These are phyloP conservation scores for Nannochloropsis oceanica DNA, from an alignment of 108 stramenopile genomes.

Conservation along the genomic window DNA sequence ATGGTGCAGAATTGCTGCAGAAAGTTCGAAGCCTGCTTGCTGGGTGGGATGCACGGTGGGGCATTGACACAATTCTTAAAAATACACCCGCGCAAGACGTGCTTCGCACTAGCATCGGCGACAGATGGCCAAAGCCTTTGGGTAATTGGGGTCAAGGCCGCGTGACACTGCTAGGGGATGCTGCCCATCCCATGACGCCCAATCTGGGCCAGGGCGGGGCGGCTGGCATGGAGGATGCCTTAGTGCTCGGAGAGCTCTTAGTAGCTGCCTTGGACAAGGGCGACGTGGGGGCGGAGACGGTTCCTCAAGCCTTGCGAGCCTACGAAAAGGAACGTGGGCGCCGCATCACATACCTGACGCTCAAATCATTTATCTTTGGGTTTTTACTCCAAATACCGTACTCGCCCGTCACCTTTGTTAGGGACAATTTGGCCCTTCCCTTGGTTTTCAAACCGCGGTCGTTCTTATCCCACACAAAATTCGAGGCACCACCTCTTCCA, in stretches of 20 bases:
- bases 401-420: background rate
- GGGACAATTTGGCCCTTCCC: background rate
- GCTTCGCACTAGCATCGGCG: background rate
- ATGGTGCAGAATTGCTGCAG: background rate
- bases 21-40: background rate
- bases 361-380: background rate
- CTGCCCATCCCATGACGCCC: conserved; percentile 15
- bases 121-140: background rate
- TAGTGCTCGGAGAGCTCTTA: background rate
- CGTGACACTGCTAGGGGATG: background rate
- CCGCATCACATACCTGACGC: background rate
- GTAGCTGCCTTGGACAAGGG: conserved; percentile 36
- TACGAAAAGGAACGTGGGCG: background rate
- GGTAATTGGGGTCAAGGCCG: background rate
- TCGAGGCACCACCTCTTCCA: background rate
- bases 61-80: background rate
- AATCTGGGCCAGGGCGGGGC: conserved; percentile 22
- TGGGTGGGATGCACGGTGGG: background rate
- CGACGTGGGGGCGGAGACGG: conserved; percentile 26
- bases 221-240: conserved; percentile 18
- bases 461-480: background rate
- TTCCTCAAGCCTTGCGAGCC: background rate
- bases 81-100: background rate
- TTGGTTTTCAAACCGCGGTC: background rate
- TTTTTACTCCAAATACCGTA: background rate